Evolutionary conservation across 495 filamentous ascomycete genomes (phyloP), one percentile per base, ranked within the genome.

Genomic region (Penicillium goetzii): DNA sequence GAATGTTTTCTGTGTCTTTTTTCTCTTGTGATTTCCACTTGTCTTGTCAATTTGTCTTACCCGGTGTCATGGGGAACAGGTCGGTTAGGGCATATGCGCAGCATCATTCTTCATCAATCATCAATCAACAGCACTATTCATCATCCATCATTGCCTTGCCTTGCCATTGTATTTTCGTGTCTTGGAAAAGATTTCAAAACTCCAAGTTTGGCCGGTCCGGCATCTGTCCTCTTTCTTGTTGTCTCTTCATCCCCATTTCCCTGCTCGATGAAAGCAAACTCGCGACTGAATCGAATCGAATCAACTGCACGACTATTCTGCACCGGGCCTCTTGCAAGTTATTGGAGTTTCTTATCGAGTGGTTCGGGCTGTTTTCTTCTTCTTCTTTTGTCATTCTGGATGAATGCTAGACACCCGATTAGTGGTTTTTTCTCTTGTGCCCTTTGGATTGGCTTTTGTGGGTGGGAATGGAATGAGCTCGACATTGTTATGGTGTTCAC

Each of bases 41-140:
- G 63, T 72, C 66, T 70, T 63, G 68, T 51, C 67, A 65, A 58
- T 64, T 63, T 63, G 21, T 41, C 59, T 63, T 47, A 56, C 38
- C 50, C 28, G 62, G 62, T 64, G 62, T 64, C 51, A 41, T 38
- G 62, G 30, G 33, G 32, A 55, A 51, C 28, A 45, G 47, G 21
- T 21, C 30, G 62, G 40, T 25, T 12, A 41, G 34, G 32, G 62
- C 52, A 64, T 64, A 50, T 64, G 62, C 62, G 45, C 55, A 61
- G 59, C 54, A 57, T 61, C 52, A 49, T 34, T 53, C 34, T 52
- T 59, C 61, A 58, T 65, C 30, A 30, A 56, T 26, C 58, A 60
- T 47, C 43, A 21, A 47, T 60, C 34, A 28, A 38, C 41, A 45
- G 19, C 47, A 50, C 25, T 23, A 55, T 55, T 55, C 52, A 36